These are phyloP conservation scores for Boletellus emodensis DNA, from an alignment of 768 basidiomycete species.

Conservation along the genomic window DNA sequence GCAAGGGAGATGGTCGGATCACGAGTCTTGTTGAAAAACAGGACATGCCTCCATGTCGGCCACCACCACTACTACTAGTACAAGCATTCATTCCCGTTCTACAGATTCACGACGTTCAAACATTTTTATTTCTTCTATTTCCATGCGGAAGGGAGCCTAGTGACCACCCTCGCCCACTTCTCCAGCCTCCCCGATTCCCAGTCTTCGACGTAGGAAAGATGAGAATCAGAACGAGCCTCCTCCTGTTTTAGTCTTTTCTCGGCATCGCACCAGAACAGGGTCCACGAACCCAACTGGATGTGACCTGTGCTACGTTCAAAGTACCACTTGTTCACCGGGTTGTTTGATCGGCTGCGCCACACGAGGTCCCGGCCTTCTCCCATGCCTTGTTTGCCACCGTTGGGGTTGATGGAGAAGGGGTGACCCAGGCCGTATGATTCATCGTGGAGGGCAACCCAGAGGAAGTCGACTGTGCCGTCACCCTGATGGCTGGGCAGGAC, in stretches of 20 bases:
- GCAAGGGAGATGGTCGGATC: constrained; percentile 26
- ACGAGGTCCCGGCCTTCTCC: constrained; percentile 94
- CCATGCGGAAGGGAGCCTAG: constrained; percentile 79
- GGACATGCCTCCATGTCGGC: too few species aligned
- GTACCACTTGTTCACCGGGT: constrained; percentile 99
- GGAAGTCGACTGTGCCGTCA: constrained; percentile 97
- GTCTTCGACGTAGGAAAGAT: constrained; percentile 66
- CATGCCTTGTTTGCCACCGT: constrained; percentile 84
- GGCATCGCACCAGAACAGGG: constrained; percentile 97
- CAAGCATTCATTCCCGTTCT: not conserved
- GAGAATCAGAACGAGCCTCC: constrained; percentile 58
- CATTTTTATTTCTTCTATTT: constrained; percentile 32
- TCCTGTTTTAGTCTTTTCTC: constrained; percentile 78
- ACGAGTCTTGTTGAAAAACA: not conserved
- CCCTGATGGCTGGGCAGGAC: constrained; percentile 94
- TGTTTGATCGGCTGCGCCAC: constrained; percentile 90
- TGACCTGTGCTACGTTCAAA: constrained; percentile 95
- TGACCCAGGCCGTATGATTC: constrained; percentile 97
- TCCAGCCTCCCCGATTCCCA: constrained; percentile 73
- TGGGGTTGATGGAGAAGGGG: constrained; percentile 90
- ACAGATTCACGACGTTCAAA: not conserved
- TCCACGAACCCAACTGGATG: constrained; percentile 79
- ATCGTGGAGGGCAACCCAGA: constrained; percentile 98
- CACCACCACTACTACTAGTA: not conserved
- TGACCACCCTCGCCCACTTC: constrained; percentile 64